A percentile compares a stretch with the other conserved stretches of the same genome.
Conservation (phyloP, 257 asterid genomes). For the Solanum habrochaites region DNA sequence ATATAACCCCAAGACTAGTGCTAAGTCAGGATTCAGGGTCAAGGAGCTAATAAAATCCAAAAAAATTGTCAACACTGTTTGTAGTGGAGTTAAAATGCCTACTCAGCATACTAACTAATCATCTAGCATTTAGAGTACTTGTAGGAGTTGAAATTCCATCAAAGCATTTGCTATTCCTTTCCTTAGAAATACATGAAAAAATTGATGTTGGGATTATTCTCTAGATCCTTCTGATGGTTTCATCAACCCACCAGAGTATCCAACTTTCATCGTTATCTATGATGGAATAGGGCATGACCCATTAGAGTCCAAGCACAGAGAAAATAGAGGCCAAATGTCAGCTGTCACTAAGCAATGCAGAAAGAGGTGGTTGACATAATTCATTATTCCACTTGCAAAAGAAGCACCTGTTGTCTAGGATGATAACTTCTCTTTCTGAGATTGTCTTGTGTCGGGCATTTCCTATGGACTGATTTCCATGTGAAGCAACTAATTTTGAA, state of each 20-base stretch:
- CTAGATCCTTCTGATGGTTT: background rate
- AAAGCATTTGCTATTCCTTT: background rate
- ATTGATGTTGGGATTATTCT: background rate
- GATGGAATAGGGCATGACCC: background rate
- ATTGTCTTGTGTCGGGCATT: background rate
- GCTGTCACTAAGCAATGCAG: background rate
- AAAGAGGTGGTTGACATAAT: background rate
- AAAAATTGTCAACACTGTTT: background rate
- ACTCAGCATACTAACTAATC: background rate
- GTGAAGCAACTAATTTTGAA: background rate
- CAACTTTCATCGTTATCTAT: background rate
- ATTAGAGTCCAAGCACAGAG: background rate
- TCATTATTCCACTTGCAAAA: background rate
- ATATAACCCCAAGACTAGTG: background rate
- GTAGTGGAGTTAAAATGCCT: background rate
- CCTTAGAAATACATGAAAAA: background rate
- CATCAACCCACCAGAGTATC: background rate
- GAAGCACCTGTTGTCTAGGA: background rate
- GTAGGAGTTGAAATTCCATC: background rate
- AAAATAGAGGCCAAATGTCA: background rate
- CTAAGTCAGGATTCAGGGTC: background rate
- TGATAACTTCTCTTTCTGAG: background rate
- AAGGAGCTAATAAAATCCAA: background rate
- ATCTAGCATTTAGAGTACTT: background rate
- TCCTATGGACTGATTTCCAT: background rate